Base-by-base conservation (phyloP, 352 stramenopile species). In the Plasmopara viticola region DNA sequence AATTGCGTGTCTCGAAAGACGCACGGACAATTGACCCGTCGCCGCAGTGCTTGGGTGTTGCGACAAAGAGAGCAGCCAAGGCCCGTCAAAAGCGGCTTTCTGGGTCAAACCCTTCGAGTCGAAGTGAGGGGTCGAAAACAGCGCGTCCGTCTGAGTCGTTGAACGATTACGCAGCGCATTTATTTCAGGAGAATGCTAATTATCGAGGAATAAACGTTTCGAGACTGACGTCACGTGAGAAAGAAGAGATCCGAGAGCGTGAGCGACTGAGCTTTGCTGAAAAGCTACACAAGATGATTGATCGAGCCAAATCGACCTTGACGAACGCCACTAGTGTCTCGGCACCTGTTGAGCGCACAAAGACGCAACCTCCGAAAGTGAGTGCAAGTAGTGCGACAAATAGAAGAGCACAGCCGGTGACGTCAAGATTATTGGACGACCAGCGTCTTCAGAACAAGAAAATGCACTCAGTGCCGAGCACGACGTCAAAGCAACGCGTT, bases 221-320 rank as follows among this genome's bases (percentile, higher is more conserved):
- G 28, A 64, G 41, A 37, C 35, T 73, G 35, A 63, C 53, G 0
- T 55, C 57, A 28, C 54, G 48, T 9, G 67, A 72, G 34, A 71
- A 66, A 47, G 66, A 66, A 13, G 67, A 77, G 44, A 61, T 72
- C 9, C 60, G 67, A 51, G 78, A 88, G 41, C 66, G 69, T 10
- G 74, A 87, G 34, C 64, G 82, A 6, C 43, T 93, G 40, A 90
- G 76, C 18, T 93, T 93, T 59, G 82, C 82, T 9, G 79, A 93
- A 42, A 93, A 93, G 38, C 53, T 93, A 12, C 82, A 93, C 68
- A 88, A 88, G 44, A 90, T 90, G 82, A 93, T 93, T 48, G 82
- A 93, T 48, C 87, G 87, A 47, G 78, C 82, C 7, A 88, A 93
- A 51, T 82, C 70, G 1, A 78, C 68, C 9, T 53, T 88, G 8